Evolutionary conservation across 768 basidiomycete species (phyloP).

Genomic region (Calocera cornea): DNA sequence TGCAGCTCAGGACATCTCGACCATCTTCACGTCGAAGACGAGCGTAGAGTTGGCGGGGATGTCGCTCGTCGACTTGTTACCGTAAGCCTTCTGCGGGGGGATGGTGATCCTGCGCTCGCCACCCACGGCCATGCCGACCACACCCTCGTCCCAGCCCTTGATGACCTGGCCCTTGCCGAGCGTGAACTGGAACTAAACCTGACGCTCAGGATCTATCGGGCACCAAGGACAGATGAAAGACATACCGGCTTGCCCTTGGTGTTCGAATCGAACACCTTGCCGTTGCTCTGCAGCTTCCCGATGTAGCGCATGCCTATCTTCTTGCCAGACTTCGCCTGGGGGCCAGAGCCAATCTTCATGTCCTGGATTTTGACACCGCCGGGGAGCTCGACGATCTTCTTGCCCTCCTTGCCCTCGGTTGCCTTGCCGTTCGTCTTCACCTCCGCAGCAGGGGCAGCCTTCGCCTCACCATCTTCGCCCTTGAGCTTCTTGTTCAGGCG

Average conservation of each 20-base stretch:
- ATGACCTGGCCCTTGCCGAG: slow-evolving; percentile 87
- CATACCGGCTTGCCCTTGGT: slow-evolving; percentile 74
- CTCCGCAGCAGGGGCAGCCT: slow-evolving; percentile 15
- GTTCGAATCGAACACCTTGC: slow-evolving; percentile 68
- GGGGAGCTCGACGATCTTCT: slow-evolving; percentile 30
- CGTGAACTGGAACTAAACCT: slow-evolving; percentile 51
- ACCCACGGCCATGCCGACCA: slow-evolving; percentile 77
- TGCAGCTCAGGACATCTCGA: slow-evolving; percentile 8
- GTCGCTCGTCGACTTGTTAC: slow-evolving; percentile 39
- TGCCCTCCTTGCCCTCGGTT: slow-evolving; percentile 19
- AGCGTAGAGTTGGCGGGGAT: slow-evolving; percentile 77
- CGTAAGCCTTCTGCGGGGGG: slow-evolving; percentile 59
- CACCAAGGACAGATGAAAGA: slow-evolving; percentile 21
- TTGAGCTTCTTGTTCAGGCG: slow-evolving; percentile 58
- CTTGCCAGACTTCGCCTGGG: slow-evolving; percentile 73
- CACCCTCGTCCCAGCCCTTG: slow-evolving; percentile 87
- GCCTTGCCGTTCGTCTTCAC: slow-evolving; percentile 12
- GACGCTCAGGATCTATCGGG: neutral
- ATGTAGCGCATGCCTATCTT: slow-evolving; percentile 80
- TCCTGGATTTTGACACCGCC: slow-evolving; percentile 70
- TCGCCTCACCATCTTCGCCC: slow-evolving; percentile 38
- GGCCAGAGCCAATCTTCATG: slow-evolving; percentile 65
- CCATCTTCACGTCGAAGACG: slow-evolving; percentile 41
- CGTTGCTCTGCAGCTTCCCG: slow-evolving; percentile 61
- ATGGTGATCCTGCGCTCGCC: slow-evolving; percentile 75